A percentile compares a stretch with the other conserved stretches of the same genome.
phyloP scores from a whole-genome alignment of 2,329 filamentous ascomycete genomes.

The Neonectria sp. region DNA sequence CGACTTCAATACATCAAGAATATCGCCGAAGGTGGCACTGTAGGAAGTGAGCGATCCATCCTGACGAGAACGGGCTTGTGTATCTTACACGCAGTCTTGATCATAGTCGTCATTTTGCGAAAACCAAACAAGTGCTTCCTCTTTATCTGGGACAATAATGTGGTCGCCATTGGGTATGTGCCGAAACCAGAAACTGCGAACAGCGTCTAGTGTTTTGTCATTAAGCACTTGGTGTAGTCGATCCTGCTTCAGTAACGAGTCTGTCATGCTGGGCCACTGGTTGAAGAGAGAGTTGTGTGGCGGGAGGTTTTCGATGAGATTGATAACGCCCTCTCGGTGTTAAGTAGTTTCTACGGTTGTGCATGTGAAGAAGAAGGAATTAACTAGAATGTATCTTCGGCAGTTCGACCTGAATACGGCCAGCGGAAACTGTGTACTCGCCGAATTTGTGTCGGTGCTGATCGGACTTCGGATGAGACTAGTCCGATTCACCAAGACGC shows the following conservation, averaged over 20 bases:
- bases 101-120: constrained; percentile 1
- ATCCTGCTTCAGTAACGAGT: background rate
- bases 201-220: background rate
- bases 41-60: constrained; percentile 1
- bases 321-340: too few species aligned
- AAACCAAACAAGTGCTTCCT: background rate
- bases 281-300: background rate
- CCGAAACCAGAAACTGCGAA: constrained; percentile 1
- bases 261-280: background rate
- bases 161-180: background rate
- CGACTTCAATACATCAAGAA: background rate
- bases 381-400: too few species aligned
- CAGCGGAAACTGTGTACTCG: too few species aligned
- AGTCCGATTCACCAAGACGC: too few species aligned
- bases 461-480: too few species aligned
- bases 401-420: too few species aligned
- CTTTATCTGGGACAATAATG: constrained; percentile 1
- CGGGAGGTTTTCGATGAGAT: background rate
- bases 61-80: background rate
- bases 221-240: constrained; percentile 1
- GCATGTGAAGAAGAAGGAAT: too few species aligned
- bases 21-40: background rate
- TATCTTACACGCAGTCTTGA: background rate
- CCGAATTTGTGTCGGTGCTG: too few species aligned
- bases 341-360: too few species aligned